Conservation (phyloP, 2,329 filamentous ascomycete species). For the Dendrostoma leiphaemia region DNA sequence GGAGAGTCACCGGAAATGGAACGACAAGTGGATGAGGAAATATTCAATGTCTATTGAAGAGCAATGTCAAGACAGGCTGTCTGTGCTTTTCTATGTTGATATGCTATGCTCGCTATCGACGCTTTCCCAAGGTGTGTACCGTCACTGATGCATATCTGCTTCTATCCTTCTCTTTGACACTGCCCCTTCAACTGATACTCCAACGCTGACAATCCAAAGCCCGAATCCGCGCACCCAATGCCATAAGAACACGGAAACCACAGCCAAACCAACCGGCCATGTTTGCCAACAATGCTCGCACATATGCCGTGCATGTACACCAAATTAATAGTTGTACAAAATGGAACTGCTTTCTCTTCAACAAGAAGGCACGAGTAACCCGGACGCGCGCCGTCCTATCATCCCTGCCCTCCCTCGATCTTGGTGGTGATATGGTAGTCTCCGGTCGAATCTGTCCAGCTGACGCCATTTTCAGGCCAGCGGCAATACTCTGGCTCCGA, state of each 20-base stretch:
- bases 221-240: too few relatives aligned
- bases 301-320: too few relatives aligned
- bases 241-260: background rate
- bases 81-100: slow-evolving; percentile 20
- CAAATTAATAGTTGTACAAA: background rate
- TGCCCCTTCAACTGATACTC: background rate
- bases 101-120: slow-evolving; percentile 24
- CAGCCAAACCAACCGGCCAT: background rate
- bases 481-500: slow-evolving; percentile 62
- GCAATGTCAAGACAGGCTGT: background rate
- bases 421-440: slow-evolving; percentile 87
- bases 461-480: slow-evolving; percentile 73
- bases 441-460: slow-evolving; percentile 84
- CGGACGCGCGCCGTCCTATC: background rate
- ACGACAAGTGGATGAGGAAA: background rate
- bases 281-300: background rate
- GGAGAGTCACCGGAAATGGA: too few relatives aligned
- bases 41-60: background rate
- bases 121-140: slow-evolving; percentile 14
- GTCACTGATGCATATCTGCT: background rate
- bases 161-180: background rate
- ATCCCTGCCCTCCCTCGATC: slow-evolving; percentile 42
- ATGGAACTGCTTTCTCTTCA: too few relatives aligned
- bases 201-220: background rate
- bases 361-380: too few relatives aligned